Evolutionary conservation across 331 rosid genomes (phyloP), one percentile per base, ranked within the genome.

Genomic region (Rhamnella rubrinervis): DNA sequence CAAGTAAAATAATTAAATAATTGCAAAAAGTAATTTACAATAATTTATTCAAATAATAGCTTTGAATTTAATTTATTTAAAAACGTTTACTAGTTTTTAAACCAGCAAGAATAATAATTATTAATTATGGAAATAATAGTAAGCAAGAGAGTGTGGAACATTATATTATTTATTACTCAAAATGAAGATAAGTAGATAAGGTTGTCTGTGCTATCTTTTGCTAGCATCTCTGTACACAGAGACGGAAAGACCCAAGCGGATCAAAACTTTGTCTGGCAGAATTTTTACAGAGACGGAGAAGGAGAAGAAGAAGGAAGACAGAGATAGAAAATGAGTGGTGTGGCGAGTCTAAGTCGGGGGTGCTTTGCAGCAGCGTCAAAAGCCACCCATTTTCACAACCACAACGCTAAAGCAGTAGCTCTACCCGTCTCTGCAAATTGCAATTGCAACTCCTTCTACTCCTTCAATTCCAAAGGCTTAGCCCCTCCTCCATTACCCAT

Each of bases 281-380:
- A 1, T 59, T 25, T 26, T 31, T 28, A 3, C n/a, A 20, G 59
- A 50, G 18, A 15, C 6, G 4, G 8, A 8, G 3, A 12, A 37
- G 21, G n/a, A n/a, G 49, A 21, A 60, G 39, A 41, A 9, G 35
- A 15, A 8, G 21, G 53, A 8, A 5, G 46, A 13, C 21, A 18
- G 44, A 40, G 13, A 37, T 20, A 6, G 46, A 77, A 5, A 39
- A 84, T 82, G 89, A 63, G 75, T 13, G 81, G 80, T 19, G 56
- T 80, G 79, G 84, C 87, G 26, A 72, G 79, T 59, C 84, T 84
- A 52, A 55, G 83, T 63, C 76, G 69, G 75, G 83, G 84, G 49
- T 78, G 89, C 75, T 82, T 86, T 50, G 67, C 92, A 49, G 64
- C 89, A 67, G 44, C 85, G 76, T 69, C 70, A 40, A 64, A 21